These are phyloP conservation scores for Nigrospora sphaerica DNA, from an alignment of 2,329 filamentous ascomycete species.

Conservation along the genomic window DNA sequence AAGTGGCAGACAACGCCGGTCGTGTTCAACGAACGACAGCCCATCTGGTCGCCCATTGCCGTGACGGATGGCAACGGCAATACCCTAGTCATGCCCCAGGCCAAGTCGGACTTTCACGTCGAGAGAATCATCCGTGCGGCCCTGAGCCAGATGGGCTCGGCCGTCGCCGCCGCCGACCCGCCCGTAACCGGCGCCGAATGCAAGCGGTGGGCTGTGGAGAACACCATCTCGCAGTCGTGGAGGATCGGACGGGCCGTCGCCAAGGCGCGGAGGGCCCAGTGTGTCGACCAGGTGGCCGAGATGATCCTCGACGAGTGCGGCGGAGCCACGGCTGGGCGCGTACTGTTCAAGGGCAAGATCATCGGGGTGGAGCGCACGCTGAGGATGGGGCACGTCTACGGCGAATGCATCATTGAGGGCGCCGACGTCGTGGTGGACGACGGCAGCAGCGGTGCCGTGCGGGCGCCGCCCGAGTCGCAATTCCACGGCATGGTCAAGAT, in stretches of 20 bases:
- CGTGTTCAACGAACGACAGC: conserved; percentile 38
- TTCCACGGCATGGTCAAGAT: conserved; percentile 49
- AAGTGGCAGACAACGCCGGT: conserved; percentile 49
- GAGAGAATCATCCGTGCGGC: conserved; percentile 44
- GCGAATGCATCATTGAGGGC: conserved; percentile 49
- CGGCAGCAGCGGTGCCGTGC: conserved; percentile 4
- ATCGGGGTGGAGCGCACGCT: conserved; percentile 49
- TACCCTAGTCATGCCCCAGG: conserved; percentile 35
- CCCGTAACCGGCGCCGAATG: conserved; percentile 42
- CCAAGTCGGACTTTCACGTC: conserved; percentile 35
- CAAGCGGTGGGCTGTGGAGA: conserved; percentile 42
- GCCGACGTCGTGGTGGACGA: conserved; percentile 30
- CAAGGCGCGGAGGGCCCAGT: conserved; percentile 38
- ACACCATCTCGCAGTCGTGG: conserved; percentile 48
- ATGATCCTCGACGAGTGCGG: conserved; percentile 52
- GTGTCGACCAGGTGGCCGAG: conserved; percentile 47
- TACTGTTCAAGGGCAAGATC: conserved; percentile 60
- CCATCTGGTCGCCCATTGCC: conserved; percentile 33
- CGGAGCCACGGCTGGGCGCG: conserved; percentile 41
- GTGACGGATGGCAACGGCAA: conserved; percentile 40
- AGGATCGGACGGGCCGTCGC: conserved; percentile 55
- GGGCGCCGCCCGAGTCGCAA: conserved; percentile 9
- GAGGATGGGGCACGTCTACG: conserved; percentile 51
- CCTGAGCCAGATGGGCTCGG: conserved; percentile 48
- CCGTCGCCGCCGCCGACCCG: conserved; percentile 39